Evolutionary conservation across 2,329 filamentous ascomycete genomes (phyloP).

Genomic region (Teratosphaeria pseudoeucalypti): DNA sequence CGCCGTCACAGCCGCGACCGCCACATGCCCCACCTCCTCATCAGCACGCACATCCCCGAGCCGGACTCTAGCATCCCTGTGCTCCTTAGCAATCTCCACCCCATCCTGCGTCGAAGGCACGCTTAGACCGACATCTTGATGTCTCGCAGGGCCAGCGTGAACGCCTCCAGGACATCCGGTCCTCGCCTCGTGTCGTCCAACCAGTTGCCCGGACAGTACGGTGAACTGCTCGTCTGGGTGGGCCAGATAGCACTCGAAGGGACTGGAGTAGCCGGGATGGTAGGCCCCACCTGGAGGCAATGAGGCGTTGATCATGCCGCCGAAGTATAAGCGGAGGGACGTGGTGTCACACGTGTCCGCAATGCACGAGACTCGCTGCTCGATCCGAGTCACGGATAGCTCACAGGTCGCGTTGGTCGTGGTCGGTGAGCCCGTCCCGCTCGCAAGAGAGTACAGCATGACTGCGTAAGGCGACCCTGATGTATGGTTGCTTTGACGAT

Average conservation of each 20-base stretch:
- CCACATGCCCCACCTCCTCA: neutral
- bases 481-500: neutral
- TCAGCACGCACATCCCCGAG: neutral
- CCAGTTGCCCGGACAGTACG: neutral
- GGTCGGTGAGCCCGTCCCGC: too few relatives aligned
- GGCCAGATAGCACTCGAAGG: neutral
- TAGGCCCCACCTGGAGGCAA: neutral
- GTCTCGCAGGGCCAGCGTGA: neutral
- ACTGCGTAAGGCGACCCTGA: too few relatives aligned
- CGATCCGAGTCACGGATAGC: neutral
- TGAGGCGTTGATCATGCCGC: neutral
- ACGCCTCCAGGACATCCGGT: neutral
- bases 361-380: neutral
- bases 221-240: neutral
- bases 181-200: neutral
- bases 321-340: neutral
- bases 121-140: neutral
- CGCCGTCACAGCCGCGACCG: neutral
- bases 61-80: neutral
- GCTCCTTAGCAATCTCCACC: neutral
- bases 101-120: neutral
- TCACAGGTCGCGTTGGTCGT: neutral
- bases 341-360: neutral
- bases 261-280: neutral
- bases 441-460: too few relatives aligned